Evolutionary conservation across 2,329 filamentous ascomycete genomes (phyloP).

Genomic region (Cladophialophora immunda): DNA sequence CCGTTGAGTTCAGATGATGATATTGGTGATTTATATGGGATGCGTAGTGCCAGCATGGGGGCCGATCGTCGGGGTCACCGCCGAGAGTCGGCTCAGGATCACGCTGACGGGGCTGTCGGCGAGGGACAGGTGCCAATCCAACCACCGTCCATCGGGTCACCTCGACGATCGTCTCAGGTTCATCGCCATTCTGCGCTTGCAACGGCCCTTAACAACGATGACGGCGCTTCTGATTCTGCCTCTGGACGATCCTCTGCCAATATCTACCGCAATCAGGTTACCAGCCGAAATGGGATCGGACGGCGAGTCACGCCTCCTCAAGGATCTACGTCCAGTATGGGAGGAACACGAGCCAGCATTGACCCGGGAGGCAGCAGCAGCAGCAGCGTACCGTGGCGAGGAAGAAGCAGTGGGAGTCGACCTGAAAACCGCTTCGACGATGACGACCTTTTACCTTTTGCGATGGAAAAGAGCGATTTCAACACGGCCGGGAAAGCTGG

Average conservation of each 20-base stretch:
- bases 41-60: constrained; percentile 57
- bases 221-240: constrained; percentile 34
- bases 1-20: constrained; percentile 48
- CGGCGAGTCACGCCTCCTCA: constrained; percentile 34
- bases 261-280: constrained; percentile 26
- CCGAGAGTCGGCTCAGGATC: constrained; percentile 23
- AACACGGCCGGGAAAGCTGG: constrained; percentile 26
- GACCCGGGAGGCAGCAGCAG: constrained; percentile 38
- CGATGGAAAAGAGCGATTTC: constrained; percentile 40
- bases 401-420: constrained; percentile 34
- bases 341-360: constrained; percentile 35
- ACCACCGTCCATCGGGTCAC: constrained; percentile 16
- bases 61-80: constrained; percentile 39
- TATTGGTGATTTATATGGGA: constrained; percentile 55
- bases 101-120: constrained; percentile 13
- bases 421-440: constrained; percentile 40
- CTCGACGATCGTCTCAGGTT: constrained; percentile 23
- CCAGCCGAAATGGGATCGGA: constrained; percentile 25
- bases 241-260: constrained; percentile 37
- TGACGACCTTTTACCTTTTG: constrained; percentile 41
- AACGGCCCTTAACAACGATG: constrained; percentile 30
- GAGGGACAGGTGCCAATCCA: not conserved
- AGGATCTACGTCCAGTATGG: constrained; percentile 38
- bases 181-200: constrained; percentile 32
- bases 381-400: constrained; percentile 37